Base-by-base conservation (phyloP, 2,329 filamentous ascomycete genomes). In the Leptographium procerum region DNA sequence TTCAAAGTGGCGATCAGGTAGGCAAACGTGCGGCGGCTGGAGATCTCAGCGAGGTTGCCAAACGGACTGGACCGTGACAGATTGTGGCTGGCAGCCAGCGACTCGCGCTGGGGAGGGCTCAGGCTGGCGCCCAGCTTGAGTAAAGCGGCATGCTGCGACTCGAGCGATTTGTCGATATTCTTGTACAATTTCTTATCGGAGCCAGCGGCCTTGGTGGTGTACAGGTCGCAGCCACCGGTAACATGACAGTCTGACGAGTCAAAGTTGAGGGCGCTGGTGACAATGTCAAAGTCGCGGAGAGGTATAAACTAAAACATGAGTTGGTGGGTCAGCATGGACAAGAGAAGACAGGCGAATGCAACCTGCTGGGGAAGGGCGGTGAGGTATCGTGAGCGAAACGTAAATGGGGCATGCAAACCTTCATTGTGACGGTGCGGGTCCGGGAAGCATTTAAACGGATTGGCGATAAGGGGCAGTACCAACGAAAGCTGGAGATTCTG, bases 131-230 rank as follows among this genome's bases (percentile, higher is more conserved):
- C 91, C 31, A 96, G 82, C 63, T 90, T 87, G 55, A 96, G 78
- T 1, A 95, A 82, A 9, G 91, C 89, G 65, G 91, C 88, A 78
- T 97, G 91, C 71, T 96, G 90, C 43, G 88, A 88, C 71, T 95
- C 91, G 60, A 99, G 83, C 33, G 89, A 91, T 68, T 88, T 85
- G 70, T 96, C 91, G 69, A 99, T 97, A 69, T 87, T 89, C 73
- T 91, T 95, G 78, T 96, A 96, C 10, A 99, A 79, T 70, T 97
- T 97, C 81, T 96, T 96, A 71, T 99, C 94, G 63, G 87, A 86
- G 52, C 91, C 91, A 58, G 92, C 91, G 33, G 94, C 91, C 73
- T 99, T 99, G 29, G 91, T 96, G 11, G 92, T 97, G 77, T 96
- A 99, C 22, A 97, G 81, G 72, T 99, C 94, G 78, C 92, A 97